These are phyloP conservation scores for Talaromyces wortmannii DNA, from an alignment of 495 filamentous ascomycete genomes.

Conservation along the genomic window DNA sequence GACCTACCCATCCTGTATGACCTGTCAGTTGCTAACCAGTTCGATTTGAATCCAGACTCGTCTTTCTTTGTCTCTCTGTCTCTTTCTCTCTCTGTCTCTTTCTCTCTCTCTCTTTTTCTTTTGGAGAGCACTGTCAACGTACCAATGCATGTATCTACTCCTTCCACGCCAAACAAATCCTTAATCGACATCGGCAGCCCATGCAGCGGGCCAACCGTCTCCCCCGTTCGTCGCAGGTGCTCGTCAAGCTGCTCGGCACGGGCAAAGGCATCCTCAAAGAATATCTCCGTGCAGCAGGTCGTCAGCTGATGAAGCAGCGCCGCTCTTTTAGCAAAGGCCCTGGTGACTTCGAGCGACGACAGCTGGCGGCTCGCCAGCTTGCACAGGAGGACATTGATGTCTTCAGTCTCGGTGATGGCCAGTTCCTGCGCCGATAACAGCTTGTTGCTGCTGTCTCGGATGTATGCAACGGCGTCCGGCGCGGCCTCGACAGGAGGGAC, in stretches of 20 bases:
- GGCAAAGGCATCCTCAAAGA: slow-evolving; percentile 43
- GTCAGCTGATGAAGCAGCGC: slow-evolving; percentile 51
- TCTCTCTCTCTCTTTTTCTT: too few species aligned
- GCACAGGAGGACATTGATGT: neutral
- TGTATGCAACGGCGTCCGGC: slow-evolving; percentile 13
- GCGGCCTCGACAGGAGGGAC: slow-evolving; percentile 15
- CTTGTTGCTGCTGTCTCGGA: neutral
- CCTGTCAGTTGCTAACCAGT: neutral
- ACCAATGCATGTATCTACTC: slow-evolving; percentile 42
- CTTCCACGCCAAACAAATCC: slow-evolving; percentile 56
- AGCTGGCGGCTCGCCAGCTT: slow-evolving; percentile 35
- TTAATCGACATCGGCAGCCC: slow-evolving; percentile 65
- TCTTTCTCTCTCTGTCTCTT: too few species aligned
- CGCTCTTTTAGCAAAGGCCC: slow-evolving; percentile 53
- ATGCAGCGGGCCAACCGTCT: slow-evolving; percentile 54
- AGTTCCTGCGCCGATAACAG: slow-evolving; percentile 1
- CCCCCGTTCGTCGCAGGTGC: slow-evolving; percentile 26
- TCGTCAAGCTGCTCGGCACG: slow-evolving; percentile 35
- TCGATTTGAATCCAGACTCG: neutral
- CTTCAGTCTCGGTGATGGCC: neutral
- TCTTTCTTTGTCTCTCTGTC: too few species aligned
- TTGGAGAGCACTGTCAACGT: slow-evolving; percentile 3
- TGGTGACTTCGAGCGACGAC: slow-evolving; percentile 38
- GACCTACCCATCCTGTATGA: slow-evolving; percentile 2
- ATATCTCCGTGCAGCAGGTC: slow-evolving; percentile 60